Conservation (phyloP, 139 green algal species). For the Eudorina sp. region DNA sequence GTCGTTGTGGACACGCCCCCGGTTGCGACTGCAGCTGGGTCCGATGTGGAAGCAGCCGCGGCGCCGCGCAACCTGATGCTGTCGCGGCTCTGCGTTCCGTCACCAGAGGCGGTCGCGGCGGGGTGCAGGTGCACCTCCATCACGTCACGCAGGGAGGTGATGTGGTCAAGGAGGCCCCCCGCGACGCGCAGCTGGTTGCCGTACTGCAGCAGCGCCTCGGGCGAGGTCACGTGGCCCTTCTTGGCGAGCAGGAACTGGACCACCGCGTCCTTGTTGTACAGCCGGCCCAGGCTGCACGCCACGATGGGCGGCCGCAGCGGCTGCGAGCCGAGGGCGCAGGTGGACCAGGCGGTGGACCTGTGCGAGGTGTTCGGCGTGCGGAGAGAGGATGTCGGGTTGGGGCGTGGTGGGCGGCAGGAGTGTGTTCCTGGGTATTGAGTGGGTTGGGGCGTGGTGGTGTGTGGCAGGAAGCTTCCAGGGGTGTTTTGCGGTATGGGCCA, state of each 20-base stretch:
- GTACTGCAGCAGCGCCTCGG: constrained; percentile 14
- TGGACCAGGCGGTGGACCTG: constrained; percentile 34
- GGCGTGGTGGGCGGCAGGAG: too few species aligned
- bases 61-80: too few species aligned
- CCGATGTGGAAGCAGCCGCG: too few species aligned
- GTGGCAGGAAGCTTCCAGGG: too few species aligned
- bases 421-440: too few species aligned
- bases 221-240: not conserved
- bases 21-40: not conserved
- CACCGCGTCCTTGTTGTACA: constrained; percentile 43
- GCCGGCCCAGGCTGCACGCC: constrained; percentile 9
- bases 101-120: too few species aligned
- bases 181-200: constrained; percentile 39
- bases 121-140: constrained; percentile 7
- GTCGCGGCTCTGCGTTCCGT: too few species aligned
- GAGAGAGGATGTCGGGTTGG: too few species aligned
- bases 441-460: too few species aligned
- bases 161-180: constrained; percentile 19
- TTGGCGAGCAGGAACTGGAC: constrained; percentile 16
- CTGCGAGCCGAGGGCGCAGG: constrained; percentile 36
- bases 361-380: too few species aligned
- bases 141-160: constrained; percentile 19
- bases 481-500: too few species aligned
- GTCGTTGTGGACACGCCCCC: too few species aligned
- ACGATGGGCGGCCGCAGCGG: constrained; percentile 29